Base-by-base conservation (phyloP, 139 green algal genomes). In the Coccomyxa sp. region DNA sequence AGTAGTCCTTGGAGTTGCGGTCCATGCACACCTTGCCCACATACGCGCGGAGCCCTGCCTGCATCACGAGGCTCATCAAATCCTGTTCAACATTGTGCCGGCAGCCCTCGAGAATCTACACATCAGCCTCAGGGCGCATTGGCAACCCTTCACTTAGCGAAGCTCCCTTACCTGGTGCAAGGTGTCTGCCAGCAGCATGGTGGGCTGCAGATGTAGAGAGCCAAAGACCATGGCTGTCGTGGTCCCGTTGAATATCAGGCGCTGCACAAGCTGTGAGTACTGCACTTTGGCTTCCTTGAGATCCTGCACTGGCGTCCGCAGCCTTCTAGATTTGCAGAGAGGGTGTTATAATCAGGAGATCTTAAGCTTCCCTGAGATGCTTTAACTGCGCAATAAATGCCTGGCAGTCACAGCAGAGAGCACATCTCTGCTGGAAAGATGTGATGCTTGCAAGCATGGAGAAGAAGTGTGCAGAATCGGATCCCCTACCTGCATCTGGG, bases 11-110 rank as follows among this genome's bases (percentile, higher is more conserved):
- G 0, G 81, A 87, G 74, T 92, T 77, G 29, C 86, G 36, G 81
- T 82, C 75, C 77, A 79, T 70, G 38, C 76, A 33, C 68, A 89
- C 86, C 85, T 92, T 91, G 82, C 89, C 90, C 0, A 94, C 81
- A 37, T 91, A 85, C 2, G 88, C 90, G 0, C 90, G 71, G 80
- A 91, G 83, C 0, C 90, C 90, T 22, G 82, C 68, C 33, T 58
- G 6, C 14, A 82, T 41, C 36, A 91, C 78, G 14, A 87, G 70
- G 70, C 91, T 85, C 7, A 85, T 82, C 16, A 92, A 69, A 80
- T 40, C 86, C 64, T 16, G 9, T 10, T 35, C 33, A 75, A 22
- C 16, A 35, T 18, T 38, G 31, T 75, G 33, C 31, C n/a, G n/a
- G n/a, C n/a, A n/a, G n/a, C n/a, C n/a, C n/a, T n/a, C n/a, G n/a